phyloP scores from a whole-genome alignment of 768 basidiomycete species.

The Phanerochaete carnosa region DNA sequence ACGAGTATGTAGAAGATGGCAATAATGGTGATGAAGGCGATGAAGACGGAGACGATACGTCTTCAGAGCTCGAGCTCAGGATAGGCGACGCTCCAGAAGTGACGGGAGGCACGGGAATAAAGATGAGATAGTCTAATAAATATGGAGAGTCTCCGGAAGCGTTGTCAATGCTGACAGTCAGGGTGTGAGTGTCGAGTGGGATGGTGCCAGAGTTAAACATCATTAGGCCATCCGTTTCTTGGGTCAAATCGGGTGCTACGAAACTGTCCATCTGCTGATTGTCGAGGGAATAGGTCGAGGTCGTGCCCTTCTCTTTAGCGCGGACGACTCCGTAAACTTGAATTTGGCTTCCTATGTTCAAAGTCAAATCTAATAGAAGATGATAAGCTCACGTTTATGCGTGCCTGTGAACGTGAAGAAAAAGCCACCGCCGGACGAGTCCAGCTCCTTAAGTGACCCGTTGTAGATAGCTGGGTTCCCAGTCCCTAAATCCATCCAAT shows the following conservation, averaged over 20 bases:
- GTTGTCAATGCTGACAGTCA: constrained; percentile 17
- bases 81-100: background rate
- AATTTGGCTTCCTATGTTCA: constrained; percentile 11
- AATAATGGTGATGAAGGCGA: background rate
- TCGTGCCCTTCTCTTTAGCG: background rate
- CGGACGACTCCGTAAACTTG: constrained; percentile 17
- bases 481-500: constrained; percentile 3
- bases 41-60: background rate
- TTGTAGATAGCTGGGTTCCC: constrained; percentile 10
- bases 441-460: constrained; percentile 11
- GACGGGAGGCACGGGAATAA: constrained; percentile 4
- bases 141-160: constrained; percentile 14
- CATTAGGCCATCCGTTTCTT: constrained; percentile 15
- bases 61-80: background rate
- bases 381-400: background rate
- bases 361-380: background rate
- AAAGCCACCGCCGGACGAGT: constrained; percentile 3
- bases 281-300: constrained; percentile 16
- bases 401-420: constrained; percentile 3
- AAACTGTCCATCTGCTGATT: constrained; percentile 5
- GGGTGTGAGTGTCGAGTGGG: constrained; percentile 6
- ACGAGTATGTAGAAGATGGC: too few species aligned
- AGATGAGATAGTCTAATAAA: constrained; percentile 18
- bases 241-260: constrained; percentile 8
- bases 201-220: constrained; percentile 17